Base-by-base conservation (phyloP, 2,329 filamentous ascomycete species). In the Diaporthe longicolla region DNA sequence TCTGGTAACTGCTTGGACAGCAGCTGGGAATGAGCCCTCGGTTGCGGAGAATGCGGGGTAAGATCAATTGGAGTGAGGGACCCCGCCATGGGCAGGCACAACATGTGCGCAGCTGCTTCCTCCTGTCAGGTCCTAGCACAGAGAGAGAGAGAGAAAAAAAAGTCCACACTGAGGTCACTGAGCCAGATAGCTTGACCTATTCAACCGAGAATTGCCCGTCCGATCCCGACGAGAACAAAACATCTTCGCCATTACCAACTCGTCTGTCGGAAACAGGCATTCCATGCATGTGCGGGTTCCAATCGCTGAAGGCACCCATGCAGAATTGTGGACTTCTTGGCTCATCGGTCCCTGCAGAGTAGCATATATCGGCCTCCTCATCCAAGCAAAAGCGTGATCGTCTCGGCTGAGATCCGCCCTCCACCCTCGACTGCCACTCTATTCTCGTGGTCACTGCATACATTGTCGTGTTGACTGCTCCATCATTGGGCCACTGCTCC, bases 271-370 rank as follows among this genome's bases (percentile, higher is more conserved):
- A 40, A 73, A 54, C 54, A 52, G 32, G 24, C 32, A 54, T 26
- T 54, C 50, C 40, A 61, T 48, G 68, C 55, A 61, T 21, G 54
- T 40, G 29, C 29, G 35, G n/a, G 9, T 59, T 50, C 45, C 54
- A 59, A 37, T 70, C 35, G 21, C 35, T 21, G 40, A 13, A 35
- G 37, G 10, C 8, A 19, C 35, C 29, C 43, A 59, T 66, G 21
- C 54, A 71, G 13, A 59, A 71, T 50, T 71, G 58, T 74, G 66
- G 55, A 48, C 48, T 61, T 32, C 1, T 17, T 21, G 45, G n/a
- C 40, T 63, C 57, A 19, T 50, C 70, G 35, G 9, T 54, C 70
- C 70, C 70, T 71, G 70, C 70, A 71, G 45, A n/a, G 57, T 63
- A 55, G 43, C 70, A 52, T 66, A 71, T 55, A n/a, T 52, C 32